Evolutionary conservation across 2,329 filamentous ascomycete species (phyloP).

Genomic region (Clonostachys sp.): DNA sequence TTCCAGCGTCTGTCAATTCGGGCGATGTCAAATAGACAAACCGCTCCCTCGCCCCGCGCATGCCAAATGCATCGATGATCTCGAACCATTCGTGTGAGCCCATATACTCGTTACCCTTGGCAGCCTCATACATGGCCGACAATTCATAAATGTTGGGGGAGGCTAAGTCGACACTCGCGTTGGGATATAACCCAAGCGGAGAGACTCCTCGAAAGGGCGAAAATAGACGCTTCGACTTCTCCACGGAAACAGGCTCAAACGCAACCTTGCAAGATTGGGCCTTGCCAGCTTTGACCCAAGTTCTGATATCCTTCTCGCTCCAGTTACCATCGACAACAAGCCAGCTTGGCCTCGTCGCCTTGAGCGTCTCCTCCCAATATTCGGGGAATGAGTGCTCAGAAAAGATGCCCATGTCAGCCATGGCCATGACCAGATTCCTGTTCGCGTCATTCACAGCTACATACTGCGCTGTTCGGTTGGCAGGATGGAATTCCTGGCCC

Average conservation of each 20-base stretch:
- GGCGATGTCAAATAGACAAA: conserved; percentile 65
- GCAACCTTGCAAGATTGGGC: conserved; percentile 54
- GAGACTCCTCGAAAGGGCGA: conserved; percentile 27
- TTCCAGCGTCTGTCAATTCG: conserved; percentile 69
- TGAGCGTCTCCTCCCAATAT: conserved; percentile 57
- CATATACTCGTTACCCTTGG: conserved; percentile 62
- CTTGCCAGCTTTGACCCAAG: conserved; percentile 63
- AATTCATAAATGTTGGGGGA: conserved; percentile 85
- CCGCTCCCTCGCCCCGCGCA: conserved; percentile 67
- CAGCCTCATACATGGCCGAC: conserved; percentile 69
- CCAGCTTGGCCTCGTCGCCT: conserved; percentile 61
- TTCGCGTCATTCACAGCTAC: conserved; percentile 80
- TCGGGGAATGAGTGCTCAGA: conserved; percentile 46
- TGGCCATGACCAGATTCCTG: conserved; percentile 83
- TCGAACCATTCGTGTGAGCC: conserved; percentile 72
- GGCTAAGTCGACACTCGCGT: conserved; percentile 63
- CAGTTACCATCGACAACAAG: conserved; percentile 87
- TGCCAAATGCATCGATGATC: conserved; percentile 73
- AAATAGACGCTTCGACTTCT: conserved; percentile 73
- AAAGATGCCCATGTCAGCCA: conserved; percentile 93
- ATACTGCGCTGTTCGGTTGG: conserved; percentile 79
- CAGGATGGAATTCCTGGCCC: conserved; percentile 37
- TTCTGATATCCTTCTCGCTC: conserved; percentile 58
- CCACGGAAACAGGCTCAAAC: conserved; percentile 85
- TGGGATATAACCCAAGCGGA: conserved; percentile 50